phyloP scores from a whole-genome alignment of 352 stramenopile genomes.

The Globisporangium megalacanthum region DNA sequence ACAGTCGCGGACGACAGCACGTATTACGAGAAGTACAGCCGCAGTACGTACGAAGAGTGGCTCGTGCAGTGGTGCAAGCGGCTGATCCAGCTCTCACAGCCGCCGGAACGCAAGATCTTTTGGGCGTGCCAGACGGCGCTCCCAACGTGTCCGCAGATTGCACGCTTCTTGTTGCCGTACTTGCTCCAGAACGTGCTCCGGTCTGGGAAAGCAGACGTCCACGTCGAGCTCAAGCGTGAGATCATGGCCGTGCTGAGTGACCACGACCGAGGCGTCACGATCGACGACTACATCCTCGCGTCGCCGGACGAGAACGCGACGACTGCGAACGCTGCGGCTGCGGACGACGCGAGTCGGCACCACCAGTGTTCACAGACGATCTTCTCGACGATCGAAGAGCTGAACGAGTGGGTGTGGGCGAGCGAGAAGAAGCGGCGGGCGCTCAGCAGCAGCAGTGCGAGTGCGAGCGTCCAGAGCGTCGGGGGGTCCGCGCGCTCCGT shows the following conservation, averaged over 20 bases:
- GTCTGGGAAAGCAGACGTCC: conserved; percentile 52
- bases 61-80: conserved; percentile 70
- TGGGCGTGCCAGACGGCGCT: conserved; percentile 58
- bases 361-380: conserved; percentile 84
- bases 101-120: conserved; percentile 85
- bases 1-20: conserved; percentile 32
- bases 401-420: conserved; percentile 87
- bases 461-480: conserved; percentile 21
- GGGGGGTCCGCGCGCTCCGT: conserved; percentile 25
- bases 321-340: conserved; percentile 15
- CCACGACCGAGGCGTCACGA: conserved; percentile 50
- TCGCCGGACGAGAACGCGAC: conserved; percentile 19
- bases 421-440: conserved; percentile 75
- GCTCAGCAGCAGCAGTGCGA: conserved; percentile 41
- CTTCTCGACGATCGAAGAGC: conserved; percentile 81
- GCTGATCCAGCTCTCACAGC: conserved; percentile 71
- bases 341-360: conserved; percentile 68
- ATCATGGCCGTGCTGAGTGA: conserved; percentile 78
- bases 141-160: conserved; percentile 61
- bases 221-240: conserved; percentile 72
- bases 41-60: conserved; percentile 76
- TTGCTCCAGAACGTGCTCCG: conserved; percentile 83
- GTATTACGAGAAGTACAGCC: conserved; percentile 70
- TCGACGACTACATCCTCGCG: conserved; percentile 38
- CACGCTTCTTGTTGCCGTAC: conserved; percentile 78